Base-by-base conservation (phyloP, 169 alveolate genomes). In the Plasmodium gallinaceum region DNA sequence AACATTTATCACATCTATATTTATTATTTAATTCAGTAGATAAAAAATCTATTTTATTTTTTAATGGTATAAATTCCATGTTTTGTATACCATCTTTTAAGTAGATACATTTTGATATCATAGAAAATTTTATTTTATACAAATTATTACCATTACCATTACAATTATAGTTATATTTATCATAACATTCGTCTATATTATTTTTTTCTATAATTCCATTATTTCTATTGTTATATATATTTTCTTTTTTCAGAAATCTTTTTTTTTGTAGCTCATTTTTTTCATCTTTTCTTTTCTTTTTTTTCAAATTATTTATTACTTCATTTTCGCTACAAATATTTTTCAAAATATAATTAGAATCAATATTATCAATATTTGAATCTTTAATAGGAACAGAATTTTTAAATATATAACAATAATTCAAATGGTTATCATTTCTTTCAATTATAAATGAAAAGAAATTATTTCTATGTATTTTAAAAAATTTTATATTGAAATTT, bases 391-490 rank as follows among this genome's bases (percentile, higher is more conserved):
- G 51, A 0, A 60, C 9, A 12, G 72, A 64, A 14, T 76, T 76
- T 42, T 70, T 66, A 20, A 51, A 78, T 16, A 58, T 18, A 42
- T 65, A 78, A 1, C 74, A 68, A 43, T 52, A 65, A 57, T 78
- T 78, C 20, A 78, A 37, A 65, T 46, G 65, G 20, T 46, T 18
- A 78, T 65, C 62, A 65, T 45, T 57, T 32, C 64, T 52, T 32
- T 78, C 78, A 24, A 78, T 46, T 48, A 78, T 69, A 43, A 78
- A 78, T 10, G 78, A 39, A 78, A 51, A 78, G 51, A 78, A 46
- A 69, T 8, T 18, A 78, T 78, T 66, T 54, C 43, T 43, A 9
- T 26, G 48, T n/a, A 69, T 58, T 9, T 57, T 64, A 26, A 78
- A 78, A 46, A 6, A 52, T 78, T 62, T 78, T 7, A 78, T 43